Percentiles rank a stretch among this genome's conserved stretches.
Evolutionary conservation across 768 basidiomycete genomes (phyloP).

Genomic region (Boletus rubescentipes): DNA sequence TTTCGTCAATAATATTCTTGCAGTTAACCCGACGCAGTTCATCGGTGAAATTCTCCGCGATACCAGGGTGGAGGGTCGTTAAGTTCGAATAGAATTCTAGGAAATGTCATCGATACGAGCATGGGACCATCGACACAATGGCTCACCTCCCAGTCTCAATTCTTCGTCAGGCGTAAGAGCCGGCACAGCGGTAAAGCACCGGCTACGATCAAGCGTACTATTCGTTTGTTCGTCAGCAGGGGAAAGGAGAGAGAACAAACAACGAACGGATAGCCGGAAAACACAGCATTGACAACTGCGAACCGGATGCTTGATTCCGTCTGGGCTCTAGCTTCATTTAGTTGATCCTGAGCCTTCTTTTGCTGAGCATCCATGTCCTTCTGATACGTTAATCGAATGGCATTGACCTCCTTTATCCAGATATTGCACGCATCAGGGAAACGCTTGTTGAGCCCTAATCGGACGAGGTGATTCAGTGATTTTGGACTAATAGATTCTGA

Average conservation of each 20-base stretch:
- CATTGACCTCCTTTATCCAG: constrained; percentile 23
- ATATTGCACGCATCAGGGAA: constrained; percentile 23
- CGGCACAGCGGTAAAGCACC: constrained; percentile 13
- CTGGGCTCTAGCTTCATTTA: constrained; percentile 9
- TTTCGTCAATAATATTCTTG: constrained; percentile 16
- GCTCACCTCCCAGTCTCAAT: constrained; percentile 12
- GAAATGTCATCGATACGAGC: not conserved
- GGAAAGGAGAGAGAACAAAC: not conserved
- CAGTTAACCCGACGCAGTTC: constrained; percentile 16
- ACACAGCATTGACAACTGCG: constrained; percentile 26
- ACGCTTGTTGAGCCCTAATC: constrained; percentile 32
- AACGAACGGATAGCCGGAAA: constrained; percentile 26
- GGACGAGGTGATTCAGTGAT: constrained; percentile 29
- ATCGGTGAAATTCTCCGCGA: constrained; percentile 19
- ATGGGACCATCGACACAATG: not conserved
- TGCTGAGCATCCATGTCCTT: constrained; percentile 4
- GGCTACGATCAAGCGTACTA: constrained; percentile 21
- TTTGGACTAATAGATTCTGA: constrained; percentile 21
- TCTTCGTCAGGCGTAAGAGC: constrained; percentile 17
- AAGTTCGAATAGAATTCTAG: constrained; percentile 20
- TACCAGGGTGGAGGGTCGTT: constrained; percentile 14
- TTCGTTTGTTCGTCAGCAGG: not conserved
- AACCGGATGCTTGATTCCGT: constrained; percentile 23
- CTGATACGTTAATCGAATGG: not conserved
- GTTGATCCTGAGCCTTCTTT: constrained; percentile 13